Evolutionary conservation across 2,329 filamentous ascomycete species (phyloP).

Genomic region (Ophiostoma himal-ulmi): DNA sequence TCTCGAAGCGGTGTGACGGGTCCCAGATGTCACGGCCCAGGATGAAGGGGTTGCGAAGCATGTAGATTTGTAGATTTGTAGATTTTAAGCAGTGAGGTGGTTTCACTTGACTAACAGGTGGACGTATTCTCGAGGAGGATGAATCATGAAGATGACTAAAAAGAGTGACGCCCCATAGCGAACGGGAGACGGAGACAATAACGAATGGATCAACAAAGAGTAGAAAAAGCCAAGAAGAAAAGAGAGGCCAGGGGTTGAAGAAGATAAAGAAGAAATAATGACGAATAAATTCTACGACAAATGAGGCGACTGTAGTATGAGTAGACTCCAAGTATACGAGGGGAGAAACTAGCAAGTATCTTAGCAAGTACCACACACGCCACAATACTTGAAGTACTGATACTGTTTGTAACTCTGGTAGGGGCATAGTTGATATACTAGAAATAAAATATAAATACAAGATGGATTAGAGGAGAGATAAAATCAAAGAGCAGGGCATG

Average conservation of each 20-base stretch:
- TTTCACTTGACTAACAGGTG: too few species aligned
- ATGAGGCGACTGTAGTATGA: neutral
- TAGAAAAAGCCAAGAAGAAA: neutral
- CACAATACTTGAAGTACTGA: neutral
- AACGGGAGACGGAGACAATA: neutral
- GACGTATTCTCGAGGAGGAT: neutral
- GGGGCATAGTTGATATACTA: neutral
- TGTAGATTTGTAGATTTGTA: conserved; percentile 6
- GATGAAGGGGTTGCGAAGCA: conserved; percentile 30
- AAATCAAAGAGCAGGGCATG: neutral
- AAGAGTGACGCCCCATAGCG: too few species aligned
- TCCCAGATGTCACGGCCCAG: conserved; percentile 45
- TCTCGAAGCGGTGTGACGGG: conserved; percentile 62
- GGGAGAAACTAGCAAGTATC: neutral
- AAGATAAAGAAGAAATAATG: neutral
- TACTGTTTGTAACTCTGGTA: neutral
- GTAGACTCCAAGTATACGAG: neutral
- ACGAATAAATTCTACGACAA: neutral
- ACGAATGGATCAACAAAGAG: neutral
- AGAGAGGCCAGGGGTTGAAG: neutral
- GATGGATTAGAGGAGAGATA: neutral
- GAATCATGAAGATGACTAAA: too few species aligned
- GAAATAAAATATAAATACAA: neutral
- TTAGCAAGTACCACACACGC: neutral
- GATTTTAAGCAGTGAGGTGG: neutral